Evolutionary conservation across 2,329 filamentous ascomycete species (phyloP).

Genomic region (Fusarium sp.): DNA sequence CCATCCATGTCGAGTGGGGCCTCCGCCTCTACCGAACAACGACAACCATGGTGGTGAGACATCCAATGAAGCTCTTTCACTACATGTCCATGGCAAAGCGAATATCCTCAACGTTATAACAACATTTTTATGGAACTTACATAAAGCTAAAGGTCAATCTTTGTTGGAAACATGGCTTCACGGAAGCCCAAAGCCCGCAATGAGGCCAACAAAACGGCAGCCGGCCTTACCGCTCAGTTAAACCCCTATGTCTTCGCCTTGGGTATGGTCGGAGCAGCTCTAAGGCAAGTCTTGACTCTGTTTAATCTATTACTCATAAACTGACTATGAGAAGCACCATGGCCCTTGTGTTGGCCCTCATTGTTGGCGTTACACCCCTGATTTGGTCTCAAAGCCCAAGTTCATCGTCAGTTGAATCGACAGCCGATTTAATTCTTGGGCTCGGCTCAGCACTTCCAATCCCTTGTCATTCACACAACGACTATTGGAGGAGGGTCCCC

Average conservation of each 20-base stretch:
- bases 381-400: conserved; percentile 12
- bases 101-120: not conserved
- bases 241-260: conserved; percentile 27
- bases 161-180: conserved; percentile 3
- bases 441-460: conserved; percentile 55
- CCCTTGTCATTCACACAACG: conserved; percentile 76
- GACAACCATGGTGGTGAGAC: conserved; percentile 5
- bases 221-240: not conserved
- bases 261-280: conserved; percentile 25
- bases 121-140: not conserved
- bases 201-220: not conserved
- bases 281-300: conserved; percentile 1
- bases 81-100: not conserved
- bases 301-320: not conserved
- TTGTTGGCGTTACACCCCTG: conserved; percentile 19
- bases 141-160: not conserved
- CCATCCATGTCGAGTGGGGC: conserved; percentile 12
- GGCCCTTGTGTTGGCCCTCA: conserved; percentile 17
- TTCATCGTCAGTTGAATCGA: not conserved
- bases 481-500: conserved; percentile 75
- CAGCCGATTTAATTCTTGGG: not conserved
- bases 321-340: conserved; percentile 19
- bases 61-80: not conserved
- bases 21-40: not conserved
- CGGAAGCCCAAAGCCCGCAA: not conserved